Conservation (phyloP, 208 protist species). For the Trypanosoma mega region DNA sequence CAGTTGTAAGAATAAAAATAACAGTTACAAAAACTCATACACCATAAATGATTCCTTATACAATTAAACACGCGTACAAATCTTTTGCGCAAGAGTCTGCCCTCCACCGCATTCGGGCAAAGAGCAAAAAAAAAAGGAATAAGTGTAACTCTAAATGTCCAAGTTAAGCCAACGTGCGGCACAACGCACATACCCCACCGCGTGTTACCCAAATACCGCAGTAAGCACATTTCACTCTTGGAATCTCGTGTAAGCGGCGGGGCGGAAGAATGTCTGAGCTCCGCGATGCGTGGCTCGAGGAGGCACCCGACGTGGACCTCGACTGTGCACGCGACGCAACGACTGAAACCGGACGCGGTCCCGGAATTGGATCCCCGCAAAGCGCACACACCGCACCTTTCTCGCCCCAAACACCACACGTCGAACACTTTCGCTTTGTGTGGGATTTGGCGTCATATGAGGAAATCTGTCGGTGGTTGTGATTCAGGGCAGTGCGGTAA, state of each 20-base stretch:
- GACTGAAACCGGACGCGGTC: not conserved
- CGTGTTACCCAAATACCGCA: constrained; percentile 23
- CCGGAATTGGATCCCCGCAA: constrained; percentile 18
- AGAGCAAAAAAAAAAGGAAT: too few relatives aligned
- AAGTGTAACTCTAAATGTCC: not conserved
- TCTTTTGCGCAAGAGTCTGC: not conserved
- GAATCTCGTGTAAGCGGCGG: too few relatives aligned
- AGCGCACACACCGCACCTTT: constrained; percentile 16
- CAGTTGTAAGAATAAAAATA: too few relatives aligned
- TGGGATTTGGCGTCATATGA: constrained; percentile 18
- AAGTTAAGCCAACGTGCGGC: constrained; percentile 10
- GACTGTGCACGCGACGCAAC: not conserved
- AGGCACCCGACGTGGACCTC: too few relatives aligned
- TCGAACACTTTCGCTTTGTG: constrained; percentile 20
- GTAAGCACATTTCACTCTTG: constrained; percentile 23
- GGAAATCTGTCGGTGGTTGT: constrained; percentile 16
- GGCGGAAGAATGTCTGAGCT: too few relatives aligned
- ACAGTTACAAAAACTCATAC: too few relatives aligned
- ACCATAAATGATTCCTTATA: too few relatives aligned
- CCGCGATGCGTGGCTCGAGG: not conserved
- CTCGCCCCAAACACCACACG: constrained; percentile 23
- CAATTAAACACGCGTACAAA: too few relatives aligned
- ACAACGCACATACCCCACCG: constrained; percentile 6
- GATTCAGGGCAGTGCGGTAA: constrained; percentile 23
- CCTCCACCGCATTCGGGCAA: too few relatives aligned